Conservation (phyloP, 2,329 filamentous ascomycete species). For the Fusarium sp. region DNA sequence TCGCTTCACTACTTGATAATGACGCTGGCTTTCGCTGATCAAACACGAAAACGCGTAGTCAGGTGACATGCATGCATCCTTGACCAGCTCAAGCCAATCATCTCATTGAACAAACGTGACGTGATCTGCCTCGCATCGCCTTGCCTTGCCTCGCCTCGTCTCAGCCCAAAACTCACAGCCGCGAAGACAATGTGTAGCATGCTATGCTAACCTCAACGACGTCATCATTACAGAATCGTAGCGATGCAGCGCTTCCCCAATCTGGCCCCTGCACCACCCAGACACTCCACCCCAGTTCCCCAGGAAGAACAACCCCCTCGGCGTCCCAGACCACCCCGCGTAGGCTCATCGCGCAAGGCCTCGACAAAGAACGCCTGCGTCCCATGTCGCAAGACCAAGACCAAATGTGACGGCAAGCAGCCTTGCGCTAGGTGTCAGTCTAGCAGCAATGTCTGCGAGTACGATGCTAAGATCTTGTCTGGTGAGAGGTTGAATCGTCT, state of each 20-base stretch:
- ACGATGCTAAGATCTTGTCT: slow-evolving; percentile 11
- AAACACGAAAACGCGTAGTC: not conserved
- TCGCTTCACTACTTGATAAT: not conserved
- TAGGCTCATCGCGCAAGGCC: slow-evolving; percentile 6
- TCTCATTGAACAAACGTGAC: not conserved
- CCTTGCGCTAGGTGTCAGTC: slow-evolving; percentile 9
- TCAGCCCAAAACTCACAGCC: not conserved
- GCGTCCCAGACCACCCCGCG: not conserved
- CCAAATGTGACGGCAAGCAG: slow-evolving; percentile 22
- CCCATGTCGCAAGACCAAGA: slow-evolving; percentile 25
- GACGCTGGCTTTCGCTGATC: not conserved
- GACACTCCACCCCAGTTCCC: not conserved
- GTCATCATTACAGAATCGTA: slow-evolving; percentile 12
- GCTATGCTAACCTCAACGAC: slow-evolving; percentile 10
- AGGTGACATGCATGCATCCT: slow-evolving; percentile 1
- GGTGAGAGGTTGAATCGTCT: slow-evolving; percentile 27
- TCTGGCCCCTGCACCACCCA: slow-evolving; percentile 16
- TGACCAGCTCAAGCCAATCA: not conserved
- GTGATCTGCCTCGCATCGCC: not conserved
- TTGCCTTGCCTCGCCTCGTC: not conserved
- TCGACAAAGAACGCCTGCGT: slow-evolving; percentile 15
- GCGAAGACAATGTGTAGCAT: not conserved
- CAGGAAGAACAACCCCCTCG: not conserved
- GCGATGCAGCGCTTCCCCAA: slow-evolving; percentile 15
- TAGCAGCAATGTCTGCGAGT: slow-evolving; percentile 7